Evolutionary conservation across 768 basidiomycete species (phyloP).

Genomic region (Botryobasidium botryosum): DNA sequence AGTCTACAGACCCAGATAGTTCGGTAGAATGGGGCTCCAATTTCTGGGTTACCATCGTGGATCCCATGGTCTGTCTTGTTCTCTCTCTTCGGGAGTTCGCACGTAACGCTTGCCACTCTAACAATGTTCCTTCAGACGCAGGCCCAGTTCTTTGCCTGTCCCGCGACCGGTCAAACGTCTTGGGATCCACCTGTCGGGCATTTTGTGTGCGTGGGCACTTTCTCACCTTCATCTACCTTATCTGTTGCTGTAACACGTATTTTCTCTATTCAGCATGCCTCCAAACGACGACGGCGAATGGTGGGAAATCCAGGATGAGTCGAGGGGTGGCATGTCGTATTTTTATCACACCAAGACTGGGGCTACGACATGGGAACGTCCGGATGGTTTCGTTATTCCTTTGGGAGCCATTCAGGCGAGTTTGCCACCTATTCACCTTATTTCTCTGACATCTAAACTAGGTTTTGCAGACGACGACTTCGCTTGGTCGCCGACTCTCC

Average conservation of each 20-base stretch:
- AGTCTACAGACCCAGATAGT: no score
- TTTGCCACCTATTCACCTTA: no score
- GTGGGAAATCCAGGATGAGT: constrained; percentile 87
- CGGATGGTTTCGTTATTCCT: constrained; percentile 78
- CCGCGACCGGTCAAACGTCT: constrained; percentile 77
- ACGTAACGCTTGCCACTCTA: neutral
- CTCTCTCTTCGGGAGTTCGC: neutral
- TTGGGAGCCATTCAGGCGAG: constrained; percentile 70
- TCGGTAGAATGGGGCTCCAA: constrained; percentile 76
- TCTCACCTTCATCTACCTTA: constrained; percentile 10
- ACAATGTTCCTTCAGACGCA: constrained; percentile 23
- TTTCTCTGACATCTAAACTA: no score
- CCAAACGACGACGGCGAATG: constrained; percentile 77
- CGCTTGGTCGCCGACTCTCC: constrained; percentile 10
- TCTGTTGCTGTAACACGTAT: neutral
- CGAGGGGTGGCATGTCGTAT: constrained; percentile 69
- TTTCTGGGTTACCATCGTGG: constrained; percentile 88
- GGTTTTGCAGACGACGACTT: constrained; percentile 6
- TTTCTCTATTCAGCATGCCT: constrained; percentile 39
- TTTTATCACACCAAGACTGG: constrained; percentile 90
- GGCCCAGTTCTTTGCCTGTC: constrained; percentile 77
- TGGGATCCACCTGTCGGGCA: constrained; percentile 87
- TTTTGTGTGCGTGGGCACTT: constrained; percentile 70
- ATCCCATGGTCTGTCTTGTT: constrained; percentile 55
- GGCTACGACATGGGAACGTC: constrained; percentile 88